These are phyloP conservation scores for Calonectria montana DNA, from an alignment of 2,329 filamentous ascomycete genomes.

Conservation along the genomic window DNA sequence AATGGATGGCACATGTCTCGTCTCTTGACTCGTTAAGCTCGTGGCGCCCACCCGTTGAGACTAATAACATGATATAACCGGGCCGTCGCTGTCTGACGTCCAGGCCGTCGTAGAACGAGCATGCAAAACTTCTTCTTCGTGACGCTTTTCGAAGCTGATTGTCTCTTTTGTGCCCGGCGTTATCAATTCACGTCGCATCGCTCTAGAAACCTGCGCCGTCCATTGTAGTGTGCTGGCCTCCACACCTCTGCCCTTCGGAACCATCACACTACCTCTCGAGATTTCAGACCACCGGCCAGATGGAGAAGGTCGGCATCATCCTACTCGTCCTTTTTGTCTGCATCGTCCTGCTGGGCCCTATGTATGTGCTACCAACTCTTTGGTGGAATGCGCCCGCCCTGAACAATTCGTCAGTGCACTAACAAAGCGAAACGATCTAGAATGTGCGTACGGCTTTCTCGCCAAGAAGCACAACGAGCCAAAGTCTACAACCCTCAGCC, in stretches of 20 bases:
- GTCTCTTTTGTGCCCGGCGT: neutral
- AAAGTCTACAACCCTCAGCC: slow-evolving; percentile 36
- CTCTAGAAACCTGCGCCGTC: neutral
- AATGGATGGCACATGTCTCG: slow-evolving; percentile 11
- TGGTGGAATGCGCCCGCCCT: neutral
- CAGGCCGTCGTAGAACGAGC: neutral
- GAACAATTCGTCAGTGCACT: neutral
- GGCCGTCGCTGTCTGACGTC: slow-evolving; percentile 6
- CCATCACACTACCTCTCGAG: slow-evolving; percentile 12
- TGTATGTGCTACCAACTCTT: slow-evolving; percentile 27
- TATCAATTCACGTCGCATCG: neutral
- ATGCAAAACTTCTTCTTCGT: neutral
- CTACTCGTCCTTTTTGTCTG: slow-evolving; percentile 38
- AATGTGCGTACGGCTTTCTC: slow-evolving; percentile 31
- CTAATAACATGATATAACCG: slow-evolving; percentile 15
- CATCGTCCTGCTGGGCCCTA: slow-evolving; percentile 34
- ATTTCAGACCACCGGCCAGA: slow-evolving; percentile 11
- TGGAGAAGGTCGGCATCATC: slow-evolving; percentile 43
- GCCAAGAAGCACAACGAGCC: slow-evolving; percentile 7
- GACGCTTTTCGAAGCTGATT: neutral
- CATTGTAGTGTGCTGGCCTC: neutral
- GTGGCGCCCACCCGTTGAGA: slow-evolving; percentile 2
- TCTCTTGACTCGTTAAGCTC: neutral
- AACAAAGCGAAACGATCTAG: slow-evolving; percentile 20
- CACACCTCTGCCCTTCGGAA: neutral